Percentiles rank a stretch among this genome's conserved stretches.
These are phyloP conservation scores for Moesziomyces sp. DNA, from an alignment of 1,284 basidiomycete species.

Conservation along the genomic window DNA sequence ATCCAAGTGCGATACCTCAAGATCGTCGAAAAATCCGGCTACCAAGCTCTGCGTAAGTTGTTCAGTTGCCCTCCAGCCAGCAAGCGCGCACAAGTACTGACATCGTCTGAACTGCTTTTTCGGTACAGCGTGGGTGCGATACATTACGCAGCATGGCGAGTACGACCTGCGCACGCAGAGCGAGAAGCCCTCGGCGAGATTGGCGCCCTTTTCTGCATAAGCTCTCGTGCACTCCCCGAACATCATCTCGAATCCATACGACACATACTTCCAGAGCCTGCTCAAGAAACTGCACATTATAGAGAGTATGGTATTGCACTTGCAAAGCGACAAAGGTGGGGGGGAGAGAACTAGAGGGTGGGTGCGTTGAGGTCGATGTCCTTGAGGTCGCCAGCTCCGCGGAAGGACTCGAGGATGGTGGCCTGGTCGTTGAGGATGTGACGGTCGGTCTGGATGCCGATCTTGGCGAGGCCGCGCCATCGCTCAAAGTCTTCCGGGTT, in stretches of 20 bases:
- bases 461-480: constrained; percentile 63
- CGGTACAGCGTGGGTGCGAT: constrained; percentile 69
- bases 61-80: not conserved
- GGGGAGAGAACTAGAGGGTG: constrained; percentile 23
- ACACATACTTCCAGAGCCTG: constrained; percentile 4
- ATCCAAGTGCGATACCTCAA: constrained; percentile 97
- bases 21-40: constrained; percentile 96
- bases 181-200: constrained; percentile 59
- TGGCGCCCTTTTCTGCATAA: constrained; percentile 58
- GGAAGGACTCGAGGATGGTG: constrained; percentile 55
- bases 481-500: constrained; percentile 63
- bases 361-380: constrained; percentile 60
- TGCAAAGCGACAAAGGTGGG: not conserved
- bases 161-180: constrained; percentile 75
- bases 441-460: constrained; percentile 61
- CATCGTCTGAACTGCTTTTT: too few relatives aligned
- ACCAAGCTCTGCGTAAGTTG: constrained; percentile 77
- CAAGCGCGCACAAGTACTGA: not conserved
- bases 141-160: constrained; percentile 90
- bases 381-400: constrained; percentile 59
- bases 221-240: not conserved
- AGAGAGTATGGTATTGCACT: too few relatives aligned
- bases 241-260: not conserved
- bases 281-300: too few relatives aligned
- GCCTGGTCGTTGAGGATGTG: constrained; percentile 65